A percentile compares a stretch with the other conserved stretches of the same genome.
phyloP scores from a whole-genome alignment of 331 rosid species.

The Saraca asoca region DNA sequence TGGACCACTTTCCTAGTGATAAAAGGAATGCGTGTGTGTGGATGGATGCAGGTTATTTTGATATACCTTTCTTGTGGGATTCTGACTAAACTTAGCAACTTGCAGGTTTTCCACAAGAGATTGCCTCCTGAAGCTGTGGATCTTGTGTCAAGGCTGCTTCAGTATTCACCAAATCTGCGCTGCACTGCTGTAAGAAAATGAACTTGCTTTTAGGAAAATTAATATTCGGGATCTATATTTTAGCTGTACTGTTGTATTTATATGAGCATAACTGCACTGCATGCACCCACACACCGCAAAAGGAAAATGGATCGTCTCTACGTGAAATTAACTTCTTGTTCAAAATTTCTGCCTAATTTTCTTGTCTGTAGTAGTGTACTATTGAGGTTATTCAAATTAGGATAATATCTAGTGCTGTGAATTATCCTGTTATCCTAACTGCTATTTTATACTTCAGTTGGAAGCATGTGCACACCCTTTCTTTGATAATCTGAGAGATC shows the following conservation, averaged over 20 bases:
- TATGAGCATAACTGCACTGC: neutral
- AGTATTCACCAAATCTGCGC: slow-evolving; percentile 85
- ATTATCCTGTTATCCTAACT: slow-evolving; percentile 20
- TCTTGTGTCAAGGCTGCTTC: slow-evolving; percentile 88
- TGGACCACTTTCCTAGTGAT: too few species aligned
- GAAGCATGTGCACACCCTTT: slow-evolving; percentile 91
- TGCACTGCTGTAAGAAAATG: slow-evolving; percentile 73
- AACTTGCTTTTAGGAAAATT: neutral
- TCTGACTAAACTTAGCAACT: slow-evolving; percentile 31
- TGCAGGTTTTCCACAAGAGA: slow-evolving; percentile 81
- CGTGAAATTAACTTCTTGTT: neutral
- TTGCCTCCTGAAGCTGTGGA: slow-evolving; percentile 87
- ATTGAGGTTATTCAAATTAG: neutral
- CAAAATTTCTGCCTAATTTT: neutral
- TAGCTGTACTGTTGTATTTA: neutral
- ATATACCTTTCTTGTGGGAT: neutral
- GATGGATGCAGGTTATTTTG: neutral
- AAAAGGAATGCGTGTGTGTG: too few species aligned
- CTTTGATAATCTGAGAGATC: slow-evolving; percentile 76
- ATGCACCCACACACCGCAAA: neutral
- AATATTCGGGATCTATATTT: neutral
- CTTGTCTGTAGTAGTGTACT: neutral
- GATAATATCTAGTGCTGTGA: neutral
- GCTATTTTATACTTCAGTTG: slow-evolving; percentile 50
- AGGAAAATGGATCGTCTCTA: neutral